Base-by-base conservation (phyloP, 345 rosid genomes). In the Alliaria petiolata region DNA sequence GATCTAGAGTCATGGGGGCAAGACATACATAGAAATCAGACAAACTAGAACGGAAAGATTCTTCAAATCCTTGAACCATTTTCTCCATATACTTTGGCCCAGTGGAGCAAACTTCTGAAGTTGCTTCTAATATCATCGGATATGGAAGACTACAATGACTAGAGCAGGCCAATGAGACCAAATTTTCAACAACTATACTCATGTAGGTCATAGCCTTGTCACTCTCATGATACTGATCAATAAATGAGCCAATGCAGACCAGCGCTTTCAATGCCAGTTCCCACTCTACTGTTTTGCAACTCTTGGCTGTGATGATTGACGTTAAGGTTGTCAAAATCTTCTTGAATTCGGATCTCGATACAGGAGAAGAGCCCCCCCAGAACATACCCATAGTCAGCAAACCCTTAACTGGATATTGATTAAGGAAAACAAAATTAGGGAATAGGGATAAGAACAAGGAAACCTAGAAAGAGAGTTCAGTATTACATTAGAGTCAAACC, bases 361-460 rank as follows among this genome's bases (percentile, higher is more conserved):
- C 57, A 43, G 83, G 76, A 45, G 77, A 76, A 74, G 69, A 78
- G 69, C 76, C 81, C 44, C 85, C 95, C 61, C 81, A 65, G 63
- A 85, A 82, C 71, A 81, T 84, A 68, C 88, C 85, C 81, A 93
- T 78, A 65, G 76, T 82, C 85, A 85, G 84, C 84, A 93, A 79
- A 43, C 97, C 97, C 80, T 85, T 91, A 68, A 89, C 98, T 93
- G 86, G 79, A 81, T n/a, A 70, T 68, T 44, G 69, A 71, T 69
- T 51, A 53, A 50, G 50, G 54, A 7, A 49, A 53, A 38, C 20
- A 43, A 64, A 31, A 57, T 40, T 44, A 63, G 52, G 22, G 25
- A 50, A 52, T 8, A 35, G 25, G 36, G 30, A 44, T 46, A 8
- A 22, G 9, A 49, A 73, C 39, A 71, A 16, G 7, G 30, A 12